Percentiles rank a stretch among this genome's conserved stretches.
phyloP scores from a whole-genome alignment of 768 basidiomycete species.

The Kwoniella mangroviensis region DNA sequence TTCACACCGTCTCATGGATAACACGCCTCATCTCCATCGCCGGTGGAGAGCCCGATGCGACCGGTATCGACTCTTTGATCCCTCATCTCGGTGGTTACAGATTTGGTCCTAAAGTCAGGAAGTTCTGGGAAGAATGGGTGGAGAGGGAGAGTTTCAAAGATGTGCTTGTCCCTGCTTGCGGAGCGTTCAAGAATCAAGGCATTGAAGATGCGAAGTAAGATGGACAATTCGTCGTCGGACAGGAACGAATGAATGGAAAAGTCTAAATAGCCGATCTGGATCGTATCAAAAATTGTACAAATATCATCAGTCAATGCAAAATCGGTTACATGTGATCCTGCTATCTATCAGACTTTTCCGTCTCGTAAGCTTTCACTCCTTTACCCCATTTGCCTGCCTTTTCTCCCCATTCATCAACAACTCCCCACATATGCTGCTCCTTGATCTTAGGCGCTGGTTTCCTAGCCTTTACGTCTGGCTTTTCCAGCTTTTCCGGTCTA shows the following conservation, averaged over 20 bases:
- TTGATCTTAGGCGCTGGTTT: constrained; percentile 42
- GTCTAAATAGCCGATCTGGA: too few relatives aligned
- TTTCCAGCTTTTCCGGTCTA: constrained; percentile 20
- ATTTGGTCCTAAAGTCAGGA: constrained; percentile 65
- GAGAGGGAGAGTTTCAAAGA: constrained; percentile 73
- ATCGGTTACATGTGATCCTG: neutral
- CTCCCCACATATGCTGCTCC: constrained; percentile 56
- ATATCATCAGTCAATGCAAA: neutral
- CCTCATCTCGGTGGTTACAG: constrained; percentile 63
- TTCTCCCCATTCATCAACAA: constrained; percentile 55
- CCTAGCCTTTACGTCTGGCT: neutral
- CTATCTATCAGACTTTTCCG: neutral
- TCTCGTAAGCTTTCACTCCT: constrained; percentile 42
- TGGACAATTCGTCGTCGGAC: too few relatives aligned
- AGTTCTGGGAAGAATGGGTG: constrained; percentile 74
- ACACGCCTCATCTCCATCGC: constrained; percentile 66
- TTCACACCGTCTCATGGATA: constrained; percentile 80
- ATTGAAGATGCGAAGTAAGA: neutral
- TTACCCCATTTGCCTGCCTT: constrained; percentile 57
- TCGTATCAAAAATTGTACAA: neutral
- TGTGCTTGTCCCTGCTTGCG: constrained; percentile 59
- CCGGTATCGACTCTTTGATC: constrained; percentile 49
- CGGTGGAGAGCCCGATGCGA: constrained; percentile 61
- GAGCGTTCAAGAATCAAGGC: constrained; percentile 6
- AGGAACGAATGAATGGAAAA: neutral